These are phyloP conservation scores for Circinella umbellata DNA, from an alignment of 371 early-diverging fungal genomes.

Conservation along the genomic window DNA sequence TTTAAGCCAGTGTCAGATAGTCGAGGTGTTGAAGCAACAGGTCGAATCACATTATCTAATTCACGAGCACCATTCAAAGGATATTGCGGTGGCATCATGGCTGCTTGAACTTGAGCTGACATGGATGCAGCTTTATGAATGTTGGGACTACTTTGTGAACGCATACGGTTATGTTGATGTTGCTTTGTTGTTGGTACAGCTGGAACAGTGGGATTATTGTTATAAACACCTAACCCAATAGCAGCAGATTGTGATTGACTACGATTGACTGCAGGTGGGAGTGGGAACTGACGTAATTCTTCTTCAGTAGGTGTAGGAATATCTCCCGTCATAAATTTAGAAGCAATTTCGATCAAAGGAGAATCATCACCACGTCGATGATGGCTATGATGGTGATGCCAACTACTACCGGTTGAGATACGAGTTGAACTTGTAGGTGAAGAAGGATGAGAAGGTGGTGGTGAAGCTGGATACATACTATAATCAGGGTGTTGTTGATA, in stretches of 20 bases:
- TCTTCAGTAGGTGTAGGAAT: slow-evolving; percentile 25
- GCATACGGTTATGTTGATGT: slow-evolving; percentile 51
- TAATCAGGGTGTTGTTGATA: slow-evolving; percentile 24
- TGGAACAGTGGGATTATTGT: slow-evolving; percentile 23
- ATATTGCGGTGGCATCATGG: slow-evolving; percentile 10
- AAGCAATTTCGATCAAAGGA: slow-evolving; percentile 42
- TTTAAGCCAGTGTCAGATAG: slow-evolving; percentile 55
- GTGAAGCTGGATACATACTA: slow-evolving; percentile 59
- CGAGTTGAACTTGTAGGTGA: slow-evolving; percentile 62
- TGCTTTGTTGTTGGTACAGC: slow-evolving; percentile 10
- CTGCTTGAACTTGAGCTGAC: slow-evolving; percentile 20
- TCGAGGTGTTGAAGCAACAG: slow-evolving; percentile 37
- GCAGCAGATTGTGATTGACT: slow-evolving; percentile 53
- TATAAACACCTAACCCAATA: slow-evolving; percentile 16
- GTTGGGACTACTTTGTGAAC: slow-evolving; percentile 73
- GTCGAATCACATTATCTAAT: slow-evolving; percentile 24
- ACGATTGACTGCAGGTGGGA: slow-evolving; percentile 38
- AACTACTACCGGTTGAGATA: slow-evolving; percentile 21
- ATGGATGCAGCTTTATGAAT: slow-evolving; percentile 45
- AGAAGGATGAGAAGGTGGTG: slow-evolving; percentile 65
- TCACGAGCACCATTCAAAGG: not conserved
- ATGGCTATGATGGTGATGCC: slow-evolving; percentile 10
- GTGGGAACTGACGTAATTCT: slow-evolving; percentile 18
- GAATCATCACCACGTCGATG: slow-evolving; percentile 46
- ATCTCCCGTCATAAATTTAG: slow-evolving; percentile 44